phyloP scores from a whole-genome alignment of 192 early-diverging fungal genomes.

The Coemansia biformis region DNA sequence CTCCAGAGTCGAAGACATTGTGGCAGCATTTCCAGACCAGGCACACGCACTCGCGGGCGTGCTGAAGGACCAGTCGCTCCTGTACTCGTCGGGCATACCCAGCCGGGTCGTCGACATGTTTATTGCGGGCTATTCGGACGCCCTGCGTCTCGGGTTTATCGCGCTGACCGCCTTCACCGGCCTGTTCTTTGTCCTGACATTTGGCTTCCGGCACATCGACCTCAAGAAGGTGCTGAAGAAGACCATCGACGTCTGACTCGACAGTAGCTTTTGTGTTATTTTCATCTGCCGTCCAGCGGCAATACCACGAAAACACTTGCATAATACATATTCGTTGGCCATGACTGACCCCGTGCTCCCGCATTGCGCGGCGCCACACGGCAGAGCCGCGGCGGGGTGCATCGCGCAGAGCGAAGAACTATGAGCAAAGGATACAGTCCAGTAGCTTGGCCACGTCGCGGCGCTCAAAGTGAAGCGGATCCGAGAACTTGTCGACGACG shows the following conservation, averaged over 20 bases:
- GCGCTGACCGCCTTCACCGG: conserved; percentile 22
- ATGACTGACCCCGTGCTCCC: too few species aligned
- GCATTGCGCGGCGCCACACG: too few species aligned
- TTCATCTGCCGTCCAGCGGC: too few species aligned
- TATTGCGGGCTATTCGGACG: conserved; percentile 11
- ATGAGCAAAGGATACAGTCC: neutral
- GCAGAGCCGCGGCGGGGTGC: too few species aligned
- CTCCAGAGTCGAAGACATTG: conserved; percentile 14
- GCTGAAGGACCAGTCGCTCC: conserved; percentile 16
- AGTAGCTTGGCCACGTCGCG: conserved; percentile 21
- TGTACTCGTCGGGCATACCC: conserved; percentile 7
- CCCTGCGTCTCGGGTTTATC: conserved; percentile 24
- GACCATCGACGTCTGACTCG: conserved; percentile 22
- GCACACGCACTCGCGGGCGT: conserved; percentile 13
- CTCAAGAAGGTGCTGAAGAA: conserved; percentile 33
- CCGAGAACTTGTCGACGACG: conserved; percentile 26
- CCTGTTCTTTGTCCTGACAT: conserved; percentile 15
- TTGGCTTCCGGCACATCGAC: conserved; percentile 31
- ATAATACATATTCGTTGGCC: too few species aligned
- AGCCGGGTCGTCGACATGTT: conserved; percentile 1
- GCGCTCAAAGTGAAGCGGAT: conserved; percentile 18
- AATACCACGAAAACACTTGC: too few species aligned
- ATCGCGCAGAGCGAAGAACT: too few species aligned
- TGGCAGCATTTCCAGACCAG: conserved; percentile 18
- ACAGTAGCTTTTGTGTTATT: too few species aligned